A percentile compares a stretch with the other conserved stretches of the same genome.
Conservation (phyloP, 495 filamentous ascomycete genomes). For the Lasiosphaeris hirsuta region DNA sequence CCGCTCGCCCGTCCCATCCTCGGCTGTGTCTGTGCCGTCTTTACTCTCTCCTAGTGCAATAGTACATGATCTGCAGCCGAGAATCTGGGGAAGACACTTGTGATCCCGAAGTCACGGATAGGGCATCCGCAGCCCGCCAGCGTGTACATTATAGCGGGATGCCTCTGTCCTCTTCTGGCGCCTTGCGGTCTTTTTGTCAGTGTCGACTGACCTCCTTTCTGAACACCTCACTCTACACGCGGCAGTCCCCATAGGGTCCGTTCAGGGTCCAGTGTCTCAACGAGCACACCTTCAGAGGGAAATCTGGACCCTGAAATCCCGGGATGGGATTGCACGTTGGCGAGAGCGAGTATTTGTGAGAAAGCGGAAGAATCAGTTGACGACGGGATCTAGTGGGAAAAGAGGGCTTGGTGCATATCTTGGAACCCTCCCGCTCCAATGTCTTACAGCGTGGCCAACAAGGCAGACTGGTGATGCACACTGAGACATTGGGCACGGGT, state of each 20-base stretch:
- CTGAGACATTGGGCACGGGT: background rate
- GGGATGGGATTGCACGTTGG: background rate
- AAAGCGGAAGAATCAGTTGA: background rate
- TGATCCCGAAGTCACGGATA: background rate
- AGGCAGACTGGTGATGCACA: background rate
- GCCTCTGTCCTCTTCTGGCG: too few relatives aligned
- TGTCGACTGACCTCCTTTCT: background rate
- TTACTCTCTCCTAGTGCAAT: too few relatives aligned
- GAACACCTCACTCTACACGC: background rate
- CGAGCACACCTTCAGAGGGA: background rate
- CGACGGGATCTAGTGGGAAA: background rate
- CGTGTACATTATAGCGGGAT: background rate
- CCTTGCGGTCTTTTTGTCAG: background rate
- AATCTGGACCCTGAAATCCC: background rate
- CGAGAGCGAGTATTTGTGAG: too few relatives aligned
- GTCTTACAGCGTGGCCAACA: background rate
- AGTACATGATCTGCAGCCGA: slow-evolving; percentile 5
- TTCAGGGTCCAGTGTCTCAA: background rate
- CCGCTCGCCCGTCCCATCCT: too few relatives aligned
- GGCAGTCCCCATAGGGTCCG: background rate
- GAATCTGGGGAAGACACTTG: slow-evolving; percentile 2
- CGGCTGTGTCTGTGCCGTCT: too few relatives aligned
- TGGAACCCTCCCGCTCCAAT: background rate
- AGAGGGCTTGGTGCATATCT: too few relatives aligned
- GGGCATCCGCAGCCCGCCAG: background rate